phyloP scores from a whole-genome alignment of 2,329 filamentous ascomycete genomes.

The Nemania sp. region DNA sequence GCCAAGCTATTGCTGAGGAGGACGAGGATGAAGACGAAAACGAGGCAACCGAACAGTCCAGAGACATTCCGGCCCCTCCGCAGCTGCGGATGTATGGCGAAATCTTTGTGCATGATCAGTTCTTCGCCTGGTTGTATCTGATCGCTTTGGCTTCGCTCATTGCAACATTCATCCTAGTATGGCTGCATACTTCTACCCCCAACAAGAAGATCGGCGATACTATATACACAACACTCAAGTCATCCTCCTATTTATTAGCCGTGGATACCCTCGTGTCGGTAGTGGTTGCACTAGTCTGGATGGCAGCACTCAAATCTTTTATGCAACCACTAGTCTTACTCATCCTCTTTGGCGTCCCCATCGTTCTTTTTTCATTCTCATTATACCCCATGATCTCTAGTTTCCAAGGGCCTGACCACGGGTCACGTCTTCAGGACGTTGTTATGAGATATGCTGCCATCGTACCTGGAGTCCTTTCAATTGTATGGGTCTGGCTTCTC shows the following conservation, averaged over 20 bases:
- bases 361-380: slow-evolving; percentile 88
- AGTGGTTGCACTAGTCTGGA: slow-evolving; percentile 88
- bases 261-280: slow-evolving; percentile 93
- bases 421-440: slow-evolving; percentile 84
- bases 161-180: slow-evolving; percentile 89
- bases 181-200: slow-evolving; percentile 84
- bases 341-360: slow-evolving; percentile 85
- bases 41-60: slow-evolving; percentile 31
- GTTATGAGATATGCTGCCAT: slow-evolving; percentile 90
- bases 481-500: slow-evolving; percentile 86
- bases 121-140: slow-evolving; percentile 91
- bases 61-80: slow-evolving; percentile 57
- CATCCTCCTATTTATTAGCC: slow-evolving; percentile 88
- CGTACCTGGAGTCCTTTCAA: slow-evolving; percentile 77
- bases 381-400: slow-evolving; percentile 92
- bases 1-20: slow-evolving; percentile 55
- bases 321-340: slow-evolving; percentile 84
- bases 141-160: slow-evolving; percentile 87
- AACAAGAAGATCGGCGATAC: slow-evolving; percentile 85
- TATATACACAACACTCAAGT: slow-evolving; percentile 88
- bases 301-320: slow-evolving; percentile 88
- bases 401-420: slow-evolving; percentile 80
- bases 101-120: slow-evolving; percentile 84
- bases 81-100: slow-evolving; percentile 72
- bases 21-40: slow-evolving; percentile 52